Conservation (phyloP, 148 eudicot genomes). For the Fagopyrum homotropicum region DNA sequence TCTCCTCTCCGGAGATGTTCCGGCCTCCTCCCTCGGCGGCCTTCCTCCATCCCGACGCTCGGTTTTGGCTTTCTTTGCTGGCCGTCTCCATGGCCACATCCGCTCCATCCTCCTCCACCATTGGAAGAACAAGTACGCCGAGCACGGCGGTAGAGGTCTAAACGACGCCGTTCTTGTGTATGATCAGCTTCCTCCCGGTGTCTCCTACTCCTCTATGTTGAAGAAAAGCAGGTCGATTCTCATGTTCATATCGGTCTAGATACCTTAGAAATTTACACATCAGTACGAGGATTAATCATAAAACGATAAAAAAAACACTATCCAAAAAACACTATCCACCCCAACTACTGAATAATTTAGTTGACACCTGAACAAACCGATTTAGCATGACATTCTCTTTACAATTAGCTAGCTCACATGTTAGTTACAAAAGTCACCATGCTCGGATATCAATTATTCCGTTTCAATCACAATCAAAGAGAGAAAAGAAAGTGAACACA, state of each 20-base stretch:
- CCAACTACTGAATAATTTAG: too few species aligned
- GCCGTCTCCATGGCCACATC: conserved; percentile 49
- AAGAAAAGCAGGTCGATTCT: conserved; percentile 22
- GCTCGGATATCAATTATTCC: too few species aligned
- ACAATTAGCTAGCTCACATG: too few species aligned
- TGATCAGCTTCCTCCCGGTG: conserved; percentile 22
- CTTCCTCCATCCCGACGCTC: conserved; percentile 32
- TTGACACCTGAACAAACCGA: too few species aligned
- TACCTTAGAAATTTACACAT: too few species aligned
- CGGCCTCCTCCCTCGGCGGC: conserved; percentile 26
- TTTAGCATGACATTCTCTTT: too few species aligned
- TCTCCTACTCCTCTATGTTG: conserved; percentile 29
- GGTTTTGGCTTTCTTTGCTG: conserved; percentile 55
- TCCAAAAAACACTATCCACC: too few species aligned
- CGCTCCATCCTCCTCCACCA: conserved; percentile 33
- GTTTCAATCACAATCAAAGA: too few species aligned
- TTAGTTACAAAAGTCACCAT: too few species aligned
- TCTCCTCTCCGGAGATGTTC: conserved; percentile 33
- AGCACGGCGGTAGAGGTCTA: not conserved
- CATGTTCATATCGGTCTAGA: too few species aligned
- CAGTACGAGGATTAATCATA: not conserved
- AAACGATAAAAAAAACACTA: too few species aligned
- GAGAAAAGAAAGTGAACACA: too few species aligned
- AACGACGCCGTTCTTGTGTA: conserved; percentile 30
- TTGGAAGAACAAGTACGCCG: conserved; percentile 41